Conservation (phyloP, 352 stramenopile genomes). For the Phytopythium delawarense region DNA sequence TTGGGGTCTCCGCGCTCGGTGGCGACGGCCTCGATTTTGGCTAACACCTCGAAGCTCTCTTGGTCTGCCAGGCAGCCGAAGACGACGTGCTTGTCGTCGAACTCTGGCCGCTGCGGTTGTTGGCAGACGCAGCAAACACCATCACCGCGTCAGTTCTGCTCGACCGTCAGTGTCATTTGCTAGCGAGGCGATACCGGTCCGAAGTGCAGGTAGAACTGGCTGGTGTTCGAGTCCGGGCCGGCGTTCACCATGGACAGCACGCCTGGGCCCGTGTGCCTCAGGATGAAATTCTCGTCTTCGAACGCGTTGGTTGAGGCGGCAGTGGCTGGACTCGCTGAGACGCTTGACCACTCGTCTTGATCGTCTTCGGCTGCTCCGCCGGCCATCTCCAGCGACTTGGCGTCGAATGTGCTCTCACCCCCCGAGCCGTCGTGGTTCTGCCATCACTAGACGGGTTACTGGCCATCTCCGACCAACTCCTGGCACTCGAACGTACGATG, state of each 20-base stretch:
- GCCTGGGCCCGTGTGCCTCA: conserved; percentile 83
- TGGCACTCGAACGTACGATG: conserved; percentile 26
- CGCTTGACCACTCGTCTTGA: not conserved
- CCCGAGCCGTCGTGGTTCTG: conserved; percentile 76
- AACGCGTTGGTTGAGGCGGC: conserved; percentile 43
- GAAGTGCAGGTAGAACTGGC: conserved; percentile 94
- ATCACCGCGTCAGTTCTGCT: not conserved
- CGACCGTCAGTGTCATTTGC: not conserved
- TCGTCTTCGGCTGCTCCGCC: conserved; percentile 10
- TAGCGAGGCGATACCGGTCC: conserved; percentile 15
- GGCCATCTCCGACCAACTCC: not conserved
- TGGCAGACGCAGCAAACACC: not conserved
- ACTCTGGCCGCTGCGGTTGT: conserved; percentile 40
- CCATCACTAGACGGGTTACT: conserved; percentile 20
- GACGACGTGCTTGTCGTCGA: conserved; percentile 83
- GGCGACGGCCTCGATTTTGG: conserved; percentile 44
- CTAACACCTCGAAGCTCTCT: conserved; percentile 41
- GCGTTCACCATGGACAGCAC: conserved; percentile 95
- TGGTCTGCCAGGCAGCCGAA: conserved; percentile 56
- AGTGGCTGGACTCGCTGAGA: too few relatives aligned
- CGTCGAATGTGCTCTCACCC: conserved; percentile 84
- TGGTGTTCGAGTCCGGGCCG: conserved; percentile 93
- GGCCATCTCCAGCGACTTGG: not conserved
- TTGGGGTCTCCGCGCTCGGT: conserved; percentile 47
- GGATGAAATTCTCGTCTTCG: conserved; percentile 93